Evolutionary conservation across 1,284 basidiomycete genomes (phyloP).

Genomic region (Polyporus tsugae): DNA sequence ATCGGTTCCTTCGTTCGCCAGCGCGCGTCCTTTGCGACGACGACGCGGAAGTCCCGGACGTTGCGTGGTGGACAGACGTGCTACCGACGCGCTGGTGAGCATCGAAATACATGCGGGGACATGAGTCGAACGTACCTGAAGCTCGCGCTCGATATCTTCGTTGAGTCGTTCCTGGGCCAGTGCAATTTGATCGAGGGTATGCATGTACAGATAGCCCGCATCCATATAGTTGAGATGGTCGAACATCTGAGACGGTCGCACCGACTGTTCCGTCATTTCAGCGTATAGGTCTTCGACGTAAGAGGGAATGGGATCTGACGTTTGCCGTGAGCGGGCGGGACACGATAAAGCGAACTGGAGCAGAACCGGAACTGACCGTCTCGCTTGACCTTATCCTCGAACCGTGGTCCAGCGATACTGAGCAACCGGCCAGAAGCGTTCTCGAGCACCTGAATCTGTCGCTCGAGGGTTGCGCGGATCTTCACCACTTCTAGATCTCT

Average conservation of each 20-base stretch:
- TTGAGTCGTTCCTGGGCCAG: constrained; percentile 58
- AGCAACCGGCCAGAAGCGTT: constrained; percentile 50
- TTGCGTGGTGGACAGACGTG: constrained; percentile 78
- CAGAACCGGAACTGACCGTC: constrained; percentile 15
- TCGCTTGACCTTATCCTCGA: constrained; percentile 11
- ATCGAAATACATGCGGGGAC: not conserved
- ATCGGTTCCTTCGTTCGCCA: constrained; percentile 57
- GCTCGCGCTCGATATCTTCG: constrained; percentile 73
- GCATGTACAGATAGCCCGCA: constrained; percentile 70
- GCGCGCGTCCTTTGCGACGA: constrained; percentile 78
- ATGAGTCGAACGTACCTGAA: constrained; percentile 47
- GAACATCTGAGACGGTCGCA: constrained; percentile 37
- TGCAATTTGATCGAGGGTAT: constrained; percentile 60
- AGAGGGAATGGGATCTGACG: constrained; percentile 47
- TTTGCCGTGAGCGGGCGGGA: not conserved
- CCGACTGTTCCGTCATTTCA: constrained; percentile 37
- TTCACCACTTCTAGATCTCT: constrained; percentile 63
- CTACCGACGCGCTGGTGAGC: constrained; percentile 46
- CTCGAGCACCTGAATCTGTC: constrained; percentile 66
- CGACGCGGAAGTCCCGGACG: constrained; percentile 83
- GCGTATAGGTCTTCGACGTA: constrained; percentile 67
- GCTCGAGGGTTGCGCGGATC: constrained; percentile 61
- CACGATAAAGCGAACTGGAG: not conserved
- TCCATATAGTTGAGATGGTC: constrained; percentile 49
- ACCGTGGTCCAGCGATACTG: constrained; percentile 19